Evolutionary conservation across 108 stramenopile genomes (phyloP).

Genomic region (Cylindrotheca fusiformis): DNA sequence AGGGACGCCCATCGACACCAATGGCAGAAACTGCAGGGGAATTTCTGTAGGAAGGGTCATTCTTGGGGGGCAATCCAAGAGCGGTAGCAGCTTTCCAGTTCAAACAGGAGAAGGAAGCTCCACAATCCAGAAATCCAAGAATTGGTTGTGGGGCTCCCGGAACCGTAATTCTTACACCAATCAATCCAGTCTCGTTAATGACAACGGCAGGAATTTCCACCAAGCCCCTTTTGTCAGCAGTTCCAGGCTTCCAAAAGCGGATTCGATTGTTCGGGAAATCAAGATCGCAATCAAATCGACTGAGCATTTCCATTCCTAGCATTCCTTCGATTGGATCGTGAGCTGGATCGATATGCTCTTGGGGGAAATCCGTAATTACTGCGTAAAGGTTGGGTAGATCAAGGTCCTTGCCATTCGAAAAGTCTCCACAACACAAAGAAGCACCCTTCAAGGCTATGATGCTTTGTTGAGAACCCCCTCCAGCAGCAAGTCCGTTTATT

Average conservation of each 20-base stretch:
- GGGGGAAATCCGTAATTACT: constrained; percentile 72
- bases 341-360: constrained; percentile 75
- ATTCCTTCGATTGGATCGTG: constrained; percentile 84
- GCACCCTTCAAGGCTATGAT: constrained; percentile 54
- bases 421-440: constrained; percentile 50
- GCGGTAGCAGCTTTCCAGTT: constrained; percentile 67
- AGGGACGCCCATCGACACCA: constrained; percentile 68
- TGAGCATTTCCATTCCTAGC: constrained; percentile 75
- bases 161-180: constrained; percentile 51
- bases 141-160: constrained; percentile 50
- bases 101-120: constrained; percentile 58
- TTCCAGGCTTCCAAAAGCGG: constrained; percentile 62
- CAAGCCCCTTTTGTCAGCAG: constrained; percentile 38
- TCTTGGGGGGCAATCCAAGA: constrained; percentile 54
- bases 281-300: constrained; percentile 75
- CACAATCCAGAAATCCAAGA: constrained; percentile 72
- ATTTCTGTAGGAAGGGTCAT: constrained; percentile 47
- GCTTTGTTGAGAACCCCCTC: constrained; percentile 26
- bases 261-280: constrained; percentile 65
- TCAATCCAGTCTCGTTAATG: constrained; percentile 69
- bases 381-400: constrained; percentile 58
- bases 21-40: constrained; percentile 46
- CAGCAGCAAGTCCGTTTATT: constrained; percentile 54
- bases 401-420: constrained; percentile 17
- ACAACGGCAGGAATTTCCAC: constrained; percentile 60